Percentiles rank a stretch among this genome's conserved stretches.
phyloP scores from a whole-genome alignment of 306 rosid genomes.

The Corylus avellana region DNA sequence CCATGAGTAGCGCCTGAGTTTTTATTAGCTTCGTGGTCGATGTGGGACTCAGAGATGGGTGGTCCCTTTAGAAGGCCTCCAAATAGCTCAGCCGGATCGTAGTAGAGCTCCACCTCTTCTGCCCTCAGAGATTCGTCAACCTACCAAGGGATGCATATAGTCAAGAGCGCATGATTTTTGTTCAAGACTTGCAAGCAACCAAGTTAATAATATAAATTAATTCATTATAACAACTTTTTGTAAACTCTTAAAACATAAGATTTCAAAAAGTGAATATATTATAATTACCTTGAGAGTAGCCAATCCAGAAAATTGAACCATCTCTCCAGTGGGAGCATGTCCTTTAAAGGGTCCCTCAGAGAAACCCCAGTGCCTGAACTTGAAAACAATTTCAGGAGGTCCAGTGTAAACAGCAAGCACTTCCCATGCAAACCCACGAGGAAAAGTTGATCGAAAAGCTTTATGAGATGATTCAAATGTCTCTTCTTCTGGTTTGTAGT shows the following conservation, averaged over 20 bases:
- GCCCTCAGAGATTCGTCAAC: conserved; percentile 60
- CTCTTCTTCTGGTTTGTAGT: conserved; percentile 66
- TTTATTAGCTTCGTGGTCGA: neutral
- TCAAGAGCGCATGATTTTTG: neutral
- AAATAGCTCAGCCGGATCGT: conserved; percentile 67
- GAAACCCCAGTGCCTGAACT: conserved; percentile 88
- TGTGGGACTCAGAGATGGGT: neutral
- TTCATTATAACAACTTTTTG: no score
- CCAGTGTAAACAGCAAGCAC: conserved; percentile 59
- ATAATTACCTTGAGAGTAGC: conserved; percentile 60
- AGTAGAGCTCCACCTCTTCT: conserved; percentile 73
- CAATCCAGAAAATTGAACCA: conserved; percentile 60
- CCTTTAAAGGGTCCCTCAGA: conserved; percentile 74
- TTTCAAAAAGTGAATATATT: no score
- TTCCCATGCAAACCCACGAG: conserved; percentile 91
- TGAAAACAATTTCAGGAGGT: conserved; percentile 70
- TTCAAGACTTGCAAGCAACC: no score
- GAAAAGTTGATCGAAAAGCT: conserved; percentile 54
- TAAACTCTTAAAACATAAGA: no score
- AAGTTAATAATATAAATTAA: no score
- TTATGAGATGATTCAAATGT: conserved; percentile 75
- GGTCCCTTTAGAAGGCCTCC: conserved; percentile 59
- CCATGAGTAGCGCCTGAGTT: neutral
- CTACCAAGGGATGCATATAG: conserved; percentile 19
- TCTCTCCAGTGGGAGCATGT: conserved; percentile 60